phyloP scores from a whole-genome alignment of 176 grass and related monocot genomes.

The Triticum monococcum region DNA sequence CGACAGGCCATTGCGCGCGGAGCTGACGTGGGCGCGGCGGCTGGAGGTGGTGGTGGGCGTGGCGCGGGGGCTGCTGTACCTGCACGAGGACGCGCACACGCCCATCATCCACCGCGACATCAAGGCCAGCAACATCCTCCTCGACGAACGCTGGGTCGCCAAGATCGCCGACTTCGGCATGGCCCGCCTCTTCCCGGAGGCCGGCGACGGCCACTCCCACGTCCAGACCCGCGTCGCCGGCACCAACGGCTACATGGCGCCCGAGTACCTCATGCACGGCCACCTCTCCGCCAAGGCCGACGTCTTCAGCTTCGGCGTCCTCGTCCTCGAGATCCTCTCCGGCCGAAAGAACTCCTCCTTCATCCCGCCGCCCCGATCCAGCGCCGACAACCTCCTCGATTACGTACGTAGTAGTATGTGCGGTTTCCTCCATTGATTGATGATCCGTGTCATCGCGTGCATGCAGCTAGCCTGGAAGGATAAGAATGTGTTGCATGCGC shows the following conservation, averaged over 20 bases:
- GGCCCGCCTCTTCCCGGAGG: conserved; percentile 79
- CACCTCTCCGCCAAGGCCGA: conserved; percentile 83
- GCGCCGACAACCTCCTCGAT: conserved; percentile 73
- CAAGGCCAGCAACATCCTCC: conserved; percentile 96
- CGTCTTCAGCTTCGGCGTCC: conserved; percentile 94
- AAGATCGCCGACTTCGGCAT: conserved; percentile 99
- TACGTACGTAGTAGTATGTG: conserved; percentile 41
- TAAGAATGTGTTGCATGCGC: neutral
- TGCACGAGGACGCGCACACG: conserved; percentile 93
- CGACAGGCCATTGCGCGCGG: conserved; percentile 10
- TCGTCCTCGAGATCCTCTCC: conserved; percentile 75
- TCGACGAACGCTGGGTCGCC: conserved; percentile 72
- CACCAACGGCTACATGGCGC: conserved; percentile 97
- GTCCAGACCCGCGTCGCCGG: conserved; percentile 84
- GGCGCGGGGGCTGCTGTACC: conserved; percentile 87
- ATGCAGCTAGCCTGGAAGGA: neutral
- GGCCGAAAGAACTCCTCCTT: conserved; percentile 76
- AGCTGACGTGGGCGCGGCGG: conserved; percentile 73
- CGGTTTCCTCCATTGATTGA: neutral
- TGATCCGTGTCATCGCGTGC: neutral
- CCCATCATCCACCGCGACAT: conserved; percentile 98
- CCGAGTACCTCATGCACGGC: conserved; percentile 95
- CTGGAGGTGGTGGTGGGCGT: conserved; percentile 74
- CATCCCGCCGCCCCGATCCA: conserved; percentile 33
- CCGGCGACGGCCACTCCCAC: conserved; percentile 58